Base-by-base conservation (phyloP, 768 basidiomycete genomes). In the Kwoniella sp. region DNA sequence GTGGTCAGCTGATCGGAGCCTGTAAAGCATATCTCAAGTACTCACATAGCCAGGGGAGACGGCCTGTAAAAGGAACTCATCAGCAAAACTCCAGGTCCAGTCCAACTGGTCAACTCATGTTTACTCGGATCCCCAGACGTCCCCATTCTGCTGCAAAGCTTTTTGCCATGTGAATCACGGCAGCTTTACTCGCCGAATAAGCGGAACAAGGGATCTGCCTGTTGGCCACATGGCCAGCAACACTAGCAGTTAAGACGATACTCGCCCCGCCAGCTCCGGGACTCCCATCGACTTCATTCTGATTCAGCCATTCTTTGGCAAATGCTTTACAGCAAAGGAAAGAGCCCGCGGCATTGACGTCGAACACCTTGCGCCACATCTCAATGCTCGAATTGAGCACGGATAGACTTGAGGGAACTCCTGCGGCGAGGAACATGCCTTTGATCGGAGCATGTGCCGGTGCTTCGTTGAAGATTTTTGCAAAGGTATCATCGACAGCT, bases 141-240 rank as follows among this genome's bases (percentile, higher is more conserved):
- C 78, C 77, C 75, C 80, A 79, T 61, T 82, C 81, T 33, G 70
- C 71, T 0, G 80, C 81, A 53, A 80, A 70, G 25, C 68, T 75
- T 50, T 70, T 68, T 26, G 74, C 78, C 63, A 82, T 65, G 58
- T 80, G 79, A 8, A 67, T 67, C 22, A 80, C 72, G 21, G 67
- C 81, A 2, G 79, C 76, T 59, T 81, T 82, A 19, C 68, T 69
- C 6, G 77, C 72, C 62, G 79, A 79, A 67, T 80, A 80, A 0
- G 76, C 71, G 25, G 65, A 56, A 57, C 67, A 66, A 21, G 55
- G 56, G 47, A 76, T 47, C 26, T 57, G 37, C 59, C 54, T 49
- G 51, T 71, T 74, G 33, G 71, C 69, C 12, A 69, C 60, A 15
- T 59, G 60, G 4, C 67, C 74, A 33, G 52, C 53, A 64, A 76